Conservation (phyloP, 2,329 filamentous ascomycete species). For the Corinectria fuckeliana region DNA sequence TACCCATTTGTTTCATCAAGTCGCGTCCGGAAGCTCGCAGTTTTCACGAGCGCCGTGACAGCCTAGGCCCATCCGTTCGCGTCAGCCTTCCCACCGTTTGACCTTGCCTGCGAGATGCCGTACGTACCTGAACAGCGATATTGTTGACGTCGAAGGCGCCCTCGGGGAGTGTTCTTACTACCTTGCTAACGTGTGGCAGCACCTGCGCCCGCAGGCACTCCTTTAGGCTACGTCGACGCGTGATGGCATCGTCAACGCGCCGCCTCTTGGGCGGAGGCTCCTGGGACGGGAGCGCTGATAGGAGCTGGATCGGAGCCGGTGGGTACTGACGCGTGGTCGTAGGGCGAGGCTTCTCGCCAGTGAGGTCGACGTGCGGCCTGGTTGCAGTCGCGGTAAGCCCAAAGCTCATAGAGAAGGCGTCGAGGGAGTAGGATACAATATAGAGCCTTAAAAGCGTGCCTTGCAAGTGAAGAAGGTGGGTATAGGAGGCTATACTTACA, state of each 20-base stretch:
- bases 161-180: conserved; percentile 33
- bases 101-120: background rate
- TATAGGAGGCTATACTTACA: conserved; percentile 27
- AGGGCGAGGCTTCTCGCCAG: conserved; percentile 25
- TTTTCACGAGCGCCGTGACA: conserved; percentile 33
- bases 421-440: conserved; percentile 8
- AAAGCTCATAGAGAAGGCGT: conserved; percentile 32
- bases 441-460: background rate
- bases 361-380: conserved; percentile 41
- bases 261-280: conserved; percentile 43
- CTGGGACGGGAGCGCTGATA: conserved; percentile 17
- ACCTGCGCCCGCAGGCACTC: conserved; percentile 41
- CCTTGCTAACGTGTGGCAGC: conserved; percentile 41
- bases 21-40: conserved; percentile 31
- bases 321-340: conserved; percentile 6
- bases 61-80: conserved; percentile 15
- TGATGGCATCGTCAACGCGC: conserved; percentile 33
- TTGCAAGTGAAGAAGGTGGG: conserved; percentile 1
- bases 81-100: background rate
- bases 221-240: conserved; percentile 27
- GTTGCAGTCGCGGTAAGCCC: conserved; percentile 36
- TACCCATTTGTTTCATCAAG: conserved; percentile 32
- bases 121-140: conserved; percentile 42
- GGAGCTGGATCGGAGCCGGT: conserved; percentile 15
- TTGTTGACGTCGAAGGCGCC: conserved; percentile 34